Percentiles rank a stretch among this genome's conserved stretches.
Evolutionary conservation across 345 rosid species (phyloP).

Genomic region (Lepidium africanum): DNA sequence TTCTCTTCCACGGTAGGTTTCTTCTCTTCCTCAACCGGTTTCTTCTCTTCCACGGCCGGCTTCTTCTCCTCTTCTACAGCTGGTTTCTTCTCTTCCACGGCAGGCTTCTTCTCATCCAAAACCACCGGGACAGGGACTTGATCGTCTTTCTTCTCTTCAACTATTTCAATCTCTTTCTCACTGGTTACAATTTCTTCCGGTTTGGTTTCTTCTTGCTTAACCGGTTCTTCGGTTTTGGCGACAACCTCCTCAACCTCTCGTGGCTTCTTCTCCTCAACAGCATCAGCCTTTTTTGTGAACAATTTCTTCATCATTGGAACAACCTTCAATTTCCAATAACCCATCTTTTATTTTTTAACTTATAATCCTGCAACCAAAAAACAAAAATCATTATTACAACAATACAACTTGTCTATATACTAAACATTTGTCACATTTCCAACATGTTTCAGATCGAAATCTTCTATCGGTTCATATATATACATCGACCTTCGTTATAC

Average conservation of each 20-base stretch:
- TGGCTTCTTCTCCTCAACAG: constrained; percentile 48
- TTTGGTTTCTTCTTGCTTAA: constrained; percentile 21
- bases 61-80: constrained; percentile 1
- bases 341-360: constrained; percentile 33
- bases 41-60: neutral
- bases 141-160: constrained; percentile 39
- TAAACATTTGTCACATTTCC: too few species aligned
- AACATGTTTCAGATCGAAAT: too few species aligned
- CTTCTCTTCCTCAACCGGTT: neutral
- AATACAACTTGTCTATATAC: too few species aligned
- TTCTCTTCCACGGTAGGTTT: constrained; percentile 21
- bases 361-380: neutral
- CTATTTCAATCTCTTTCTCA: constrained; percentile 35
- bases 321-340: constrained; percentile 76
- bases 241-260: constrained; percentile 27
- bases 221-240: constrained; percentile 17
- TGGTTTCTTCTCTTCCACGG: constrained; percentile 3
- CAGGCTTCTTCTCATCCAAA: constrained; percentile 10
- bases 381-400: neutral
- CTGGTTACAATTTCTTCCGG: constrained; percentile 14
- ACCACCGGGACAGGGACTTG: neutral
- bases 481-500: too few species aligned
- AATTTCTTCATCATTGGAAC: constrained; percentile 72
- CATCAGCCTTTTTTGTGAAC: constrained; percentile 62
- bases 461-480: too few species aligned